A percentile compares a stretch with the other conserved stretches of the same genome.
These are phyloP conservation scores for Cladophialophora yegresii DNA, from an alignment of 2,329 filamentous ascomycete species.

Conservation along the genomic window DNA sequence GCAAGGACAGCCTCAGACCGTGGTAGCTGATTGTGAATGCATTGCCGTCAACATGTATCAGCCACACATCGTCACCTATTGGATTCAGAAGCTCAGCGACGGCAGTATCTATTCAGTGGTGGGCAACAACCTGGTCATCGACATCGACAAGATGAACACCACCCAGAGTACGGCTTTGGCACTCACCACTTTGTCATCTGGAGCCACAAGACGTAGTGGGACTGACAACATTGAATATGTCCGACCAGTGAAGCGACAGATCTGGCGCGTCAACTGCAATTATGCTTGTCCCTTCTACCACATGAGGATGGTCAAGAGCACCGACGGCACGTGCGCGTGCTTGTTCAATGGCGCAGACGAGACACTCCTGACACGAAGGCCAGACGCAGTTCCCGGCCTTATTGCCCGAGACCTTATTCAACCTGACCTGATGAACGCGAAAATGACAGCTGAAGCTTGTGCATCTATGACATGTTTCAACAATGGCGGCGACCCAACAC, in stretches of 20 bases:
- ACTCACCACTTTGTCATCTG: conserved; percentile 23
- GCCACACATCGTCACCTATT: conserved; percentile 32
- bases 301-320: conserved; percentile 26
- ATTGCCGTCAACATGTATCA: conserved; percentile 37
- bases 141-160: conserved; percentile 33
- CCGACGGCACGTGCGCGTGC: conserved; percentile 31
- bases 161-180: conserved; percentile 26
- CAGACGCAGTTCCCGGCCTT: conserved; percentile 18
- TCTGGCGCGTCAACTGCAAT: conserved; percentile 27
- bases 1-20: conserved; percentile 26
- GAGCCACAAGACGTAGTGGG: conserved; percentile 20
- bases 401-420: conserved; percentile 19
- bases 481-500: conserved; percentile 25
- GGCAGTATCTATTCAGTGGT: conserved; percentile 32
- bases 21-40: conserved; percentile 32
- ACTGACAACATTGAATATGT: conserved; percentile 13
- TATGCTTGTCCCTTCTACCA: conserved; percentile 27
- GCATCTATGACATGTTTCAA: conserved; percentile 33
- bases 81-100: conserved; percentile 30
- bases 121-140: conserved; percentile 33
- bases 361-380: conserved; percentile 15
- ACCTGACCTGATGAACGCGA: conserved; percentile 28
- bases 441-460: conserved; percentile 34
- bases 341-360: conserved; percentile 30
- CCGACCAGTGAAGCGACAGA: conserved; percentile 23